Conservation (phyloP, 2,329 filamentous ascomycete species). For the Colletotrichum gigasporum region DNA sequence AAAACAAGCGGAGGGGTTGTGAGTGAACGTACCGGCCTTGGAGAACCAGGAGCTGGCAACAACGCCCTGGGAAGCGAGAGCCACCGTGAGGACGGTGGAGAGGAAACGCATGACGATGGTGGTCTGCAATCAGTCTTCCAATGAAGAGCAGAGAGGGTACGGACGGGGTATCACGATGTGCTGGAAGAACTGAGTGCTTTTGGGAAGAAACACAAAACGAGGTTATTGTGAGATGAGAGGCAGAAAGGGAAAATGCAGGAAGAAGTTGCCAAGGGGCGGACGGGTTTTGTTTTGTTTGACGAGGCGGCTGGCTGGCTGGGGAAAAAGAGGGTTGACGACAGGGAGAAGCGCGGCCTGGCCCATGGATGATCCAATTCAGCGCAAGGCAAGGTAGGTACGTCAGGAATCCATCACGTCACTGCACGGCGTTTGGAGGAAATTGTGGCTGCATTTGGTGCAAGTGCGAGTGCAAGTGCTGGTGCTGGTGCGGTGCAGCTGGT, state of each 20-base stretch:
- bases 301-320: background rate
- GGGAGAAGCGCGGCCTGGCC: constrained; percentile 9
- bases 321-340: constrained; percentile 20
- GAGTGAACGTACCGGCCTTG: constrained; percentile 75
- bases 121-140: constrained; percentile 23
- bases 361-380: constrained; percentile 11
- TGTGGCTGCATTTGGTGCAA: constrained; percentile 30
- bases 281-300: constrained; percentile 33
- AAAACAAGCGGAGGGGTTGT: background rate
- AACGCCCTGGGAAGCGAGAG: constrained; percentile 75
- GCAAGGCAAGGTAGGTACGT: background rate
- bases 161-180: constrained; percentile 21
- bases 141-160: constrained; percentile 25
- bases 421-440: constrained; percentile 22
- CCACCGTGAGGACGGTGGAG: constrained; percentile 73
- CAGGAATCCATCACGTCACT: constrained; percentile 36
- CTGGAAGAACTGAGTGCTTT: constrained; percentile 34
- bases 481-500: background rate
- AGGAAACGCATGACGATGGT: constrained; percentile 79
- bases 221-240: constrained; percentile 19
- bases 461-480: background rate
- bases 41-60: constrained; percentile 85
- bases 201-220: constrained; percentile 3
- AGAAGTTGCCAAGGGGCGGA: constrained; percentile 21
- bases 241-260: background rate